Conservation (phyloP, 2,329 filamentous ascomycete genomes). For the Talaromyces islandicus region DNA sequence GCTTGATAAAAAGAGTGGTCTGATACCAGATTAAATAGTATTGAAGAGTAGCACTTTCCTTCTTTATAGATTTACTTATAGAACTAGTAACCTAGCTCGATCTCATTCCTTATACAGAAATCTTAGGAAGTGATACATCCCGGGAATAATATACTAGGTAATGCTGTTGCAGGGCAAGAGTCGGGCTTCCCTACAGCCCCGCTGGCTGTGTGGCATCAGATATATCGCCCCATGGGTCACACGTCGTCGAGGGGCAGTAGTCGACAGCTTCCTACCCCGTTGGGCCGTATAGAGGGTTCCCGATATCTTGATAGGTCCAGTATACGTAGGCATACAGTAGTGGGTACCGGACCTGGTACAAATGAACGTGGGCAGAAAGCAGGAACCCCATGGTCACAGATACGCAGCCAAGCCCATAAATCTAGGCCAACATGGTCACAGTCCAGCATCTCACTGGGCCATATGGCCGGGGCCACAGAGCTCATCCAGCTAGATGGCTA, state of each 20-base stretch:
- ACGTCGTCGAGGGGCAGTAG: background rate
- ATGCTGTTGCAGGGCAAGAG: too few species aligned
- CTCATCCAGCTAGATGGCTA: background rate
- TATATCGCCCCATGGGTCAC: background rate
- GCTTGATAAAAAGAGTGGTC: too few species aligned
- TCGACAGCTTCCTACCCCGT: background rate
- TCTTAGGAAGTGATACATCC: too few species aligned
- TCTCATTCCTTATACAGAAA: too few species aligned
- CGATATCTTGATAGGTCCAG: background rate
- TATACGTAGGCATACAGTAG: background rate
- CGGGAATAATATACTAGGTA: background rate
- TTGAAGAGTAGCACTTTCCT: too few species aligned
- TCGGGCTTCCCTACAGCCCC: background rate
- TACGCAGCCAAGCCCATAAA: background rate
- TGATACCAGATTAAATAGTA: too few species aligned
- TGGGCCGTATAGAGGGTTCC: background rate
- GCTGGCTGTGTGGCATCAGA: background rate
- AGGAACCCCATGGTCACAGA: background rate
- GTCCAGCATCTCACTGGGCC: background rate
- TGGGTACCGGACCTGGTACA: background rate
- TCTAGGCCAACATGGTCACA: background rate
- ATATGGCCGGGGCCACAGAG: slow-evolving; percentile 4
- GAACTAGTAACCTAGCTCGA: too few species aligned
- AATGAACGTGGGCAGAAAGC: background rate
- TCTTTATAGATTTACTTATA: too few species aligned